phyloP scores from a whole-genome alignment of 2,329 filamentous ascomycete genomes.

The Venturia effusa region DNA sequence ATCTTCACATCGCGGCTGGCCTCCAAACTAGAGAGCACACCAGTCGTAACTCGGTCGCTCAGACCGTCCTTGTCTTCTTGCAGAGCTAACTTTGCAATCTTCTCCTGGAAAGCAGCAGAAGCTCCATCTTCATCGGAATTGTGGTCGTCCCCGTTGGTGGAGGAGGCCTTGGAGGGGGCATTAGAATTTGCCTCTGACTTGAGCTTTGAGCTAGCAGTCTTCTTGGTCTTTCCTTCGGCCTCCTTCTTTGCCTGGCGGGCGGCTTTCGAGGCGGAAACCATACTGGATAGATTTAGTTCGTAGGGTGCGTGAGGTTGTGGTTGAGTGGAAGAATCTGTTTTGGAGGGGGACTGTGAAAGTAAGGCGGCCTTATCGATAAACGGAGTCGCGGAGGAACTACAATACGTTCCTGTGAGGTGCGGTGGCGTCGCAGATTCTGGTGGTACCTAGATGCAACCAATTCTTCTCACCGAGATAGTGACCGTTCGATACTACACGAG shows the following conservation, averaged over 20 bases:
- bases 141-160: conserved; percentile 59
- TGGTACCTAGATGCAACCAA: too few relatives aligned
- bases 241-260: conserved; percentile 56
- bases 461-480: too few relatives aligned
- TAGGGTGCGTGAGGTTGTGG: background rate
- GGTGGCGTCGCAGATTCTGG: too few relatives aligned
- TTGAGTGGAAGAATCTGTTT: background rate
- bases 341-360: background rate
- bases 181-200: conserved; percentile 59
- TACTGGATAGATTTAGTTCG: background rate
- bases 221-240: conserved; percentile 61
- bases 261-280: conserved; percentile 58
- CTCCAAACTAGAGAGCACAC: conserved; percentile 77
- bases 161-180: conserved; percentile 50
- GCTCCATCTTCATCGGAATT: conserved; percentile 52
- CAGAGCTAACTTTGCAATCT: conserved; percentile 77
- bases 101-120: conserved; percentile 47
- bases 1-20: conserved; percentile 95
- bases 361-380: conserved; percentile 1
- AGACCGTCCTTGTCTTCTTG: conserved; percentile 96
- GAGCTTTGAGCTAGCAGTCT: conserved; percentile 62
- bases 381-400: background rate
- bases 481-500: too few relatives aligned
- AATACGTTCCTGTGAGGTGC: background rate
- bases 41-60: conserved; percentile 95